Base-by-base conservation (phyloP, 495 filamentous ascomycete genomes). In the Elaphomyces granulatus region DNA sequence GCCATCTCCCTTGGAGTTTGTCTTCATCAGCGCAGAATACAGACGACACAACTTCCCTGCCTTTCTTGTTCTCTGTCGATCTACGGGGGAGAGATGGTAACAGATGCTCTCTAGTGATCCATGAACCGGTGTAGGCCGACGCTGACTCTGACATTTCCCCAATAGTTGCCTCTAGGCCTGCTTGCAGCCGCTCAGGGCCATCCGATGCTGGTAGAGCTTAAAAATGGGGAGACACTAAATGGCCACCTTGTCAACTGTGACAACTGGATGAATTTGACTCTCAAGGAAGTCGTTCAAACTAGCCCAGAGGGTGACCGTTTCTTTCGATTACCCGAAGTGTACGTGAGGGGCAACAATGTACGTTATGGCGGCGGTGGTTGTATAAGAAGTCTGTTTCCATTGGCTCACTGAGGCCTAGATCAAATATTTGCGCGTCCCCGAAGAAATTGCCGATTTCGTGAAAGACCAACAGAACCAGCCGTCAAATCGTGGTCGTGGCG, bases 131-230 rank as follows among this genome's bases (percentile, higher is more conserved):
- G n/a, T n/a, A n/a, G 23, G 12, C 23, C 12, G 12, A 12, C 12
- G 23, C 23, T 28, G 23, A 28, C 23, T 28, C 23, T n/a, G 23
- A 28, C 23, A 28, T 28, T 12, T 6, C 6, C 23, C 12, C 23
- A 33, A 36, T 32, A 95, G 90, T 66, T 98, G 44, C 90, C 90
- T 44, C 71, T 96, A 45, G 92, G 87, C 40, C 80, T 98, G 23
- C 69, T 98, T 30, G 94, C 79, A 42, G 90, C 88, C 52, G 88
- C 90, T 40, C 85, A 94, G 68, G 92, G 92, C 74, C 85, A 93
- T 62, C 87, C 88, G 9, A 96, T 98, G 87, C 83, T 96, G 38
- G 90, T 98, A 32, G 90, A 98, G 70, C 83, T 98, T 45, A 98
- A 98, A 71, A 94, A 88, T 50, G 92, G 90, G 60, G 92, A 96